Conservation (phyloP, 768 basidiomycete genomes). For the Plicaturopsis crispa region DNA sequence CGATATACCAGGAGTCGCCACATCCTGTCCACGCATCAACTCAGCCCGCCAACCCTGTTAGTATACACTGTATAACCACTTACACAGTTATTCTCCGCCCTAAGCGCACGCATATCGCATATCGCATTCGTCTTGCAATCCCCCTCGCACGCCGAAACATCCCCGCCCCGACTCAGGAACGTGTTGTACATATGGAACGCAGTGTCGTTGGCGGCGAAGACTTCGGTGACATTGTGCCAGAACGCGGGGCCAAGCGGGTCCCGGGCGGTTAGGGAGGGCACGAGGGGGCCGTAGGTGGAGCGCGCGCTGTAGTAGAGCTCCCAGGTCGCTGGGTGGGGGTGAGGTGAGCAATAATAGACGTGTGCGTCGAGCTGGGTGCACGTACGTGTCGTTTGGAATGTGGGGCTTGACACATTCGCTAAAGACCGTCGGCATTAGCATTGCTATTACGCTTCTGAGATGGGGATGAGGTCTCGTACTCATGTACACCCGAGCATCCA, state of each 20-base stretch:
- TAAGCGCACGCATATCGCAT: constrained; percentile 35
- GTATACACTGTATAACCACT: background rate
- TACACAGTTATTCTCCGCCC: constrained; percentile 37
- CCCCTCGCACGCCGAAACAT: constrained; percentile 24
- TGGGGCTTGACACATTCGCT: constrained; percentile 34
- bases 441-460: too few species aligned
- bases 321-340: constrained; percentile 35
- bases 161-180: constrained; percentile 32
- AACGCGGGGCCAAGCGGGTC: constrained; percentile 42
- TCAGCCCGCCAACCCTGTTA: background rate
- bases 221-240: constrained; percentile 56
- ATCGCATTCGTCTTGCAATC: constrained; percentile 32
- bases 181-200: constrained; percentile 39
- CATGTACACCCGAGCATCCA: constrained; percentile 46
- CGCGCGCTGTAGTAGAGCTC: constrained; percentile 51
- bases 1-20: background rate
- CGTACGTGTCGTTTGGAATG: constrained; percentile 41
- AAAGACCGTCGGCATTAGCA: too few species aligned
- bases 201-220: constrained; percentile 36
- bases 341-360: too few species aligned
- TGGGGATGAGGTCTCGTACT: too few species aligned
- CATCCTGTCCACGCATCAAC: background rate
- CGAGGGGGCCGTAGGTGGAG: constrained; percentile 38
- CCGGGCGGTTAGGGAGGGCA: constrained; percentile 23
- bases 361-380: background rate